Evolutionary conservation across 2,329 filamentous ascomycete genomes (phyloP).

Genomic region (Scedosporium boydii): DNA sequence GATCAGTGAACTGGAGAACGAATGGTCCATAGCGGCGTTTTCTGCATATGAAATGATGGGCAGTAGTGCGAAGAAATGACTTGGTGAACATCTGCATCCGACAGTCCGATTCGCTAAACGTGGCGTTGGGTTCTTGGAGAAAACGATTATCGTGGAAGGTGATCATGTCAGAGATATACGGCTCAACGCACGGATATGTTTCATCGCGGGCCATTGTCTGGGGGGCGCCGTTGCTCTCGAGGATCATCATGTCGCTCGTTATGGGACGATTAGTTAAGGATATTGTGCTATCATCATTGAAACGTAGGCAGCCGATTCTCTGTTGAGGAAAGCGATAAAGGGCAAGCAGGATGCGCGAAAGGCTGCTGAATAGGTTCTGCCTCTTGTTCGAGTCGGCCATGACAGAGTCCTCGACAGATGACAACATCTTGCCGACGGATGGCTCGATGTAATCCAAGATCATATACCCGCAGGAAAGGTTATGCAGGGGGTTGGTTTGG

Average conservation of each 20-base stretch:
- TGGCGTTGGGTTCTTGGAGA: conserved; percentile 17
- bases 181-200: conserved; percentile 19
- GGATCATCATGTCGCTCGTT: conserved; percentile 11
- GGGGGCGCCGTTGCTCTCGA: conserved; percentile 22
- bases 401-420: conserved; percentile 10
- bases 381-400: conserved; percentile 10
- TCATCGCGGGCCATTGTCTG: conserved; percentile 20
- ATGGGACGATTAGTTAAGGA: conserved; percentile 17
- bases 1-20: conserved; percentile 19
- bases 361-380: conserved; percentile 11
- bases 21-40: conserved; percentile 16
- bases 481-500: conserved; percentile 6
- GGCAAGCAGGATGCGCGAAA: conserved; percentile 14
- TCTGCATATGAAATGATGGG: conserved; percentile 17
- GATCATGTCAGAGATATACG: conserved; percentile 18
- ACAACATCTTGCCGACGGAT: conserved; percentile 14
- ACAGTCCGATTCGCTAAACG: conserved; percentile 16
- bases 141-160: conserved; percentile 17
- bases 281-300: conserved; percentile 18
- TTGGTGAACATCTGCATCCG: conserved; percentile 17
- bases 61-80: conserved; percentile 16
- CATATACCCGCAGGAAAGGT: conserved; percentile 11
- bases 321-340: conserved; percentile 12
- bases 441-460: conserved; percentile 14
- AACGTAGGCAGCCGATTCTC: conserved; percentile 14